These are phyloP conservation scores for Caryopteris hybrid DNA, from an alignment of 305 asterid species.

Conservation along the genomic window DNA sequence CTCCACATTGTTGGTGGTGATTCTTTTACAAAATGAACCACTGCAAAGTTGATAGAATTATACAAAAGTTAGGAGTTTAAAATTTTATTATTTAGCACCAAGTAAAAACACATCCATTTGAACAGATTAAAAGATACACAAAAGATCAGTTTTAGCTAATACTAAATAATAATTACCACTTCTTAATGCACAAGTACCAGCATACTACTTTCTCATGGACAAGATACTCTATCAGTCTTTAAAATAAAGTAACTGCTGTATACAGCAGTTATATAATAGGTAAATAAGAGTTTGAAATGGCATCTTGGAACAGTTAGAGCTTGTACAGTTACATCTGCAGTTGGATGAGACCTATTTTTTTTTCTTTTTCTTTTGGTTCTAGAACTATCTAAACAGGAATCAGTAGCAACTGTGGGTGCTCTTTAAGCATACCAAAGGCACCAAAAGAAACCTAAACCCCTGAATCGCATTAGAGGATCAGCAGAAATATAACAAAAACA, in stretches of 20 bases:
- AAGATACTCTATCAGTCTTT: background rate
- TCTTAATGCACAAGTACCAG: background rate
- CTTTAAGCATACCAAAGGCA: background rate
- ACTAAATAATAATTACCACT: background rate
- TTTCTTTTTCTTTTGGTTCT: background rate
- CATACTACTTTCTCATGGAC: background rate
- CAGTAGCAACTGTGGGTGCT: background rate
- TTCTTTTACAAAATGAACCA: constrained; percentile 18
- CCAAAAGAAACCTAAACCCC: background rate
- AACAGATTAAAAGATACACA: background rate
- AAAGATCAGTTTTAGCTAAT: background rate
- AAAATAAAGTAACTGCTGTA: background rate
- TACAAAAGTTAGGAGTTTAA: constrained; percentile 1
- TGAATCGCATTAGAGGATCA: background rate
- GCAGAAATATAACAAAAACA: background rate
- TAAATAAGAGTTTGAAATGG: background rate
- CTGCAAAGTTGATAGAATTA: constrained; percentile 28
- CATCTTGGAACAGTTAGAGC: background rate
- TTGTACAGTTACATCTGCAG: background rate
- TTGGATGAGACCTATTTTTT: background rate
- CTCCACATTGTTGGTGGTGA: constrained; percentile 70
- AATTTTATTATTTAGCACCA: background rate
- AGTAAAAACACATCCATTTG: background rate
- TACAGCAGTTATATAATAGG: background rate
- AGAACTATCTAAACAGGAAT: background rate